Conservation (phyloP, 768 basidiomycete genomes). For the Phylloporus sp. region DNA sequence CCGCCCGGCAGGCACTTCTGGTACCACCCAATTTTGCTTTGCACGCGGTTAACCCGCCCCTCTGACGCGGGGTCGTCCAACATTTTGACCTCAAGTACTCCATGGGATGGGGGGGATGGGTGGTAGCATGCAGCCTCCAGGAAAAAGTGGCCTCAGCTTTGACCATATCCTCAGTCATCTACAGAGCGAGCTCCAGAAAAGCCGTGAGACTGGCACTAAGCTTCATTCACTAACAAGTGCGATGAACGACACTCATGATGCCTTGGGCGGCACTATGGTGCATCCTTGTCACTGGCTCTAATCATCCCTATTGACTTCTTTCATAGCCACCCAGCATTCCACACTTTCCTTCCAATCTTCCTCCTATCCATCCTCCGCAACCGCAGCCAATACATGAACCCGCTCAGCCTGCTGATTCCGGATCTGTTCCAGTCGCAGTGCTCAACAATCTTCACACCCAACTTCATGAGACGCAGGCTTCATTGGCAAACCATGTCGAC, state of each 20-base stretch:
- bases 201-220: slow-evolving; percentile 88
- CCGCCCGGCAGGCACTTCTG: slow-evolving; percentile 35
- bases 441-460: slow-evolving; percentile 74
- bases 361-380: slow-evolving; percentile 54
- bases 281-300: slow-evolving; percentile 25
- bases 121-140: slow-evolving; percentile 63
- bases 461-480: slow-evolving; percentile 78
- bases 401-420: slow-evolving; percentile 26
- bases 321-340: slow-evolving; percentile 57
- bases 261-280: slow-evolving; percentile 78
- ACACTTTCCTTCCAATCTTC: slow-evolving; percentile 61
- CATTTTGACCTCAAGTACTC: slow-evolving; percentile 56
- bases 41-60: slow-evolving; percentile 34
- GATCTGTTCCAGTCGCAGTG: slow-evolving; percentile 20
- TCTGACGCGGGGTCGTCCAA: slow-evolving; percentile 50
- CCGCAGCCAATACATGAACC: slow-evolving; percentile 21
- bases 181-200: slow-evolving; percentile 93
- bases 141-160: slow-evolving; percentile 85
- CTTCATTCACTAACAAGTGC: slow-evolving; percentile 70
- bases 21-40: slow-evolving; percentile 39
- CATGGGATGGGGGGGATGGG: slow-evolving; percentile 77
- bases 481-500: slow-evolving; percentile 73
- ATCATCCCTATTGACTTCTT: neutral
- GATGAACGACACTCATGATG: slow-evolving; percentile 91
- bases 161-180: slow-evolving; percentile 87